A percentile compares a stretch with the other conserved stretches of the same genome.
These are phyloP conservation scores for Penicillium oxalicum DNA, from an alignment of 2,329 filamentous ascomycete genomes.

Conservation along the genomic window DNA sequence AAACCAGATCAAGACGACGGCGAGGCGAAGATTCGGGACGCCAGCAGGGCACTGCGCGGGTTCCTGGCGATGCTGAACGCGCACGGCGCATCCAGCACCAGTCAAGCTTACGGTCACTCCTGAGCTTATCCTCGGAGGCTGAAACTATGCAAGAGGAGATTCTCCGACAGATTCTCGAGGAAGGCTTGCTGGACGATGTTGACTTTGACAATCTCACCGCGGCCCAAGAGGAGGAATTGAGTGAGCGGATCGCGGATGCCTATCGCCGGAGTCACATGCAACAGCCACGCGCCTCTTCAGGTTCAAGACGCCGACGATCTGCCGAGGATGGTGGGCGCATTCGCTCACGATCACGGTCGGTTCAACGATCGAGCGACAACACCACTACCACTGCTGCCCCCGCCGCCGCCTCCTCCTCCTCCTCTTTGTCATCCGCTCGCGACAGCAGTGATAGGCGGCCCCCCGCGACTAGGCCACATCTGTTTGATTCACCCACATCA, in stretches of 20 bases:
- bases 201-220: slow-evolving; percentile 83
- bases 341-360: slow-evolving; percentile 28
- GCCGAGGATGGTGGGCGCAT: slow-evolving; percentile 26
- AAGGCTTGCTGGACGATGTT: slow-evolving; percentile 79
- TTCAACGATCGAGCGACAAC: slow-evolving; percentile 19
- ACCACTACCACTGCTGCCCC: slow-evolving; percentile 4
- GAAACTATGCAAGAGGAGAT: slow-evolving; percentile 81
- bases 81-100: slow-evolving; percentile 74
- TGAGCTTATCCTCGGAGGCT: slow-evolving; percentile 67
- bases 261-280: slow-evolving; percentile 66
- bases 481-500: slow-evolving; percentile 26
- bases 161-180: slow-evolving; percentile 78
- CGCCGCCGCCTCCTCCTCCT: no score
- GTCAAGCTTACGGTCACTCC: slow-evolving; percentile 75
- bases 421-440: slow-evolving; percentile 7
- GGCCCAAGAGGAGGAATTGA: slow-evolving; percentile 80
- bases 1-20: slow-evolving; percentile 33
- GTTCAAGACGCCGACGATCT: slow-evolving; percentile 31
- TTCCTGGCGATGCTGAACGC: slow-evolving; percentile 26
- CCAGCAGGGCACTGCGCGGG: slow-evolving; percentile 19
- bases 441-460: slow-evolving; percentile 19
- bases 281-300: slow-evolving; percentile 36
- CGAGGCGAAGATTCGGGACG: slow-evolving; percentile 31
- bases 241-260: slow-evolving; percentile 81
- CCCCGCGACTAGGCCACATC: slow-evolving; percentile 29